Percentiles rank a stretch among this genome's conserved stretches.
Conservation (phyloP, 1,139 yeast species). For the Yamadazyma dendronema region DNA sequence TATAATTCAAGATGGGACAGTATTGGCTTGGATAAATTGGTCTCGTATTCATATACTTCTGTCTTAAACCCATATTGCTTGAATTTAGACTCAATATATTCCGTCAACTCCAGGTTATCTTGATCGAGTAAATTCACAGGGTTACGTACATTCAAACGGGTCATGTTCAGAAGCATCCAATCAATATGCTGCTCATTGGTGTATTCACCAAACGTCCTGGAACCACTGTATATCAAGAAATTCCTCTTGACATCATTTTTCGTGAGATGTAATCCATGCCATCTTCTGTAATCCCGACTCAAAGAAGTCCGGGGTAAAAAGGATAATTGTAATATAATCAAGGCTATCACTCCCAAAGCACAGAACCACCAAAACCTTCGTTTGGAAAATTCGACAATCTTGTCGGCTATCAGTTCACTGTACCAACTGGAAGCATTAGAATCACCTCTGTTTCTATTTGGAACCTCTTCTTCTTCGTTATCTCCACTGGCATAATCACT, state of each 20-base stretch:
- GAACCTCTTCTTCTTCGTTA: not conserved
- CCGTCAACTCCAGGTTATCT: conserved; percentile 27
- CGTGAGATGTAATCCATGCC: conserved; percentile 65
- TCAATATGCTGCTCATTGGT: conserved; percentile 30
- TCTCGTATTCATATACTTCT: conserved; percentile 18
- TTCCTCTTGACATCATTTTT: conserved; percentile 61
- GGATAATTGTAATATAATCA: conserved; percentile 60
- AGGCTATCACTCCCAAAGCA: conserved; percentile 52
- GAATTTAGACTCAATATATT: conserved; percentile 27
- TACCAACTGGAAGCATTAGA: conserved; percentile 5
- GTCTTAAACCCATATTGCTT: conserved; percentile 28
- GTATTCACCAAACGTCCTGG: conserved; percentile 20
- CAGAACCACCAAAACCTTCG: conserved; percentile 52
- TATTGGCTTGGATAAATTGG: conserved; percentile 24
- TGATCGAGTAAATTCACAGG: conserved; percentile 25
- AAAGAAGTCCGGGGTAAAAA: conserved; percentile 87
- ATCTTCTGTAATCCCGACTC: conserved; percentile 75
- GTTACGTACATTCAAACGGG: conserved; percentile 16
- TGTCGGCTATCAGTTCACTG: conserved; percentile 13
- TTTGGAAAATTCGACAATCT: conserved; percentile 23
- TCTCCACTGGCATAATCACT: conserved; percentile 1
- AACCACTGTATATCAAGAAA: conserved; percentile 26
- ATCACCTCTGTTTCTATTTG: not conserved
- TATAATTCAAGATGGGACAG: conserved; percentile 23
- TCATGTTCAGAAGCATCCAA: conserved; percentile 25